These are phyloP conservation scores for Pseudogymnoascus sp. DNA, from an alignment of 2,329 filamentous ascomycete genomes.

Conservation along the genomic window DNA sequence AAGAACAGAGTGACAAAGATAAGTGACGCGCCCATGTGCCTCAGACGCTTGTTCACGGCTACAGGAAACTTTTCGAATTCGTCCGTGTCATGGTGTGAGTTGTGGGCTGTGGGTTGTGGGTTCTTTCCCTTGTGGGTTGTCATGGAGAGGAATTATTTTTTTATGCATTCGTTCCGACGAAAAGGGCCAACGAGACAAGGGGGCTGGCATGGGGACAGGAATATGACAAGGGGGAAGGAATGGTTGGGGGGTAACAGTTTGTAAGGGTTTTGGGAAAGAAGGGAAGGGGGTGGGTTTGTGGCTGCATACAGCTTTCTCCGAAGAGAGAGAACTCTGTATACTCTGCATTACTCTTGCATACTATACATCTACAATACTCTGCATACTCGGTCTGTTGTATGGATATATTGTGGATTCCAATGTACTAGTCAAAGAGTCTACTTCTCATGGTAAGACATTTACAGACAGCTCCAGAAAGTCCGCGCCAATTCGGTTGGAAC, in stretches of 20 bases:
- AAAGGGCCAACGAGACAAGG: not conserved
- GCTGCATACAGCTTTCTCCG: not conserved
- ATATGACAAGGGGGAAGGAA: not conserved
- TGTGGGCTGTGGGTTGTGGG: not conserved
- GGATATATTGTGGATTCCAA: not conserved
- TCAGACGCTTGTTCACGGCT: not conserved
- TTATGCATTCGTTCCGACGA: not conserved
- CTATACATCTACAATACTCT: not conserved
- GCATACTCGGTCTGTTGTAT: not conserved
- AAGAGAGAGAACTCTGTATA: not conserved
- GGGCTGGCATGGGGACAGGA: not conserved
- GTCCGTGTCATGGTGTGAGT: not conserved
- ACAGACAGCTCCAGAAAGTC: not conserved
- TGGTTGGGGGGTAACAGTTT: not conserved
- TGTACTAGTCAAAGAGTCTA: not conserved
- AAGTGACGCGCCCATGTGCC: not conserved
- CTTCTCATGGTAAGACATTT: not conserved
- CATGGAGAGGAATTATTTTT: not conserved
- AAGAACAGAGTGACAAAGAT: not conserved
- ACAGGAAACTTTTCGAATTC: not conserved
- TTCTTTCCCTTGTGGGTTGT: not conserved
- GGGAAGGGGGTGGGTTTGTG: not conserved
- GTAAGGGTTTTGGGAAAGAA: not conserved
- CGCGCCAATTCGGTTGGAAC: not conserved
- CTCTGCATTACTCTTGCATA: not conserved